phyloP scores from a whole-genome alignment of 106 monocot genomes.

The Dioscorea alata region DNA sequence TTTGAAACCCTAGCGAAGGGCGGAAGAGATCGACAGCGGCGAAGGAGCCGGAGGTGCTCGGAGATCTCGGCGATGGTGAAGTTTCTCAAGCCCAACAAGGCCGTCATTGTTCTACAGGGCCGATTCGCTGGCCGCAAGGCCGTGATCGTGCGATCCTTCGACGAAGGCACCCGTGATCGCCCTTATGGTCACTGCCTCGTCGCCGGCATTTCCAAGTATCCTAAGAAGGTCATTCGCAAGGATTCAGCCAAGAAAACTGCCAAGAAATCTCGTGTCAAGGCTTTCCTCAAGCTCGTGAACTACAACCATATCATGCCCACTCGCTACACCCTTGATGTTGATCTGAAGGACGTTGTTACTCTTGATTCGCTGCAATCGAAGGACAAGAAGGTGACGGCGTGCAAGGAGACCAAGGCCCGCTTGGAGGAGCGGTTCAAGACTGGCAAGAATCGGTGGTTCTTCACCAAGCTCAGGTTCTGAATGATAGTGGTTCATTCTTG shows the following conservation, averaged over 20 bases:
- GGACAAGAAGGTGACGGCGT: constrained; percentile 48
- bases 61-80: constrained; percentile 35
- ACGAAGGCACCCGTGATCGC: constrained; percentile 57
- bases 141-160: constrained; percentile 51
- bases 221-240: constrained; percentile 61
- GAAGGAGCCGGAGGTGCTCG: neutral
- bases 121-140: constrained; percentile 61
- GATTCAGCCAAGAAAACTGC: constrained; percentile 51
- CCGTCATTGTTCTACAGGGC: constrained; percentile 56
- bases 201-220: constrained; percentile 50
- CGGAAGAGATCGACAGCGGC: neutral
- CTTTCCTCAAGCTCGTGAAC: constrained; percentile 62
- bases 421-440: constrained; percentile 69
- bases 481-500: neutral
- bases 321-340: constrained; percentile 55
- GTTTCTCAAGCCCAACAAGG: constrained; percentile 63
- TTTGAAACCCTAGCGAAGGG: neutral
- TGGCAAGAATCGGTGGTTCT: constrained; percentile 67
- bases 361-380: constrained; percentile 32
- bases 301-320: constrained; percentile 68
- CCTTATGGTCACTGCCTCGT: constrained; percentile 64
- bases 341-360: constrained; percentile 51
- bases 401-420: constrained; percentile 43
- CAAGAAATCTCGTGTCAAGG: constrained; percentile 62
- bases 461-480: constrained; percentile 52